Evolutionary conservation across 176 grass and related monocot genomes (phyloP), one percentile per base, ranked within the genome.

Genomic region (Ensete ventricosum): DNA sequence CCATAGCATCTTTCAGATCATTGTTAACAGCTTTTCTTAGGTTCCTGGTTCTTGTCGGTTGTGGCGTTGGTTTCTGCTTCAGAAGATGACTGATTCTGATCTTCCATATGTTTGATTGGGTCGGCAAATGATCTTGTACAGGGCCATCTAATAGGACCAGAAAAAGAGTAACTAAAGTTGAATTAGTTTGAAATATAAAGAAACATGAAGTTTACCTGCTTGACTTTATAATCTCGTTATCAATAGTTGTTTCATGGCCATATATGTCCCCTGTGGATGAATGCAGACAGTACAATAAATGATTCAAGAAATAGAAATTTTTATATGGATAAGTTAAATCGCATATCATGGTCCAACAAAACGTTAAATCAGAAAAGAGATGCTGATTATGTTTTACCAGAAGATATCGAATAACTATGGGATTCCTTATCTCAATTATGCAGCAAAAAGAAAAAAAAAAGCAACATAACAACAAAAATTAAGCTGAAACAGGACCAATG

Each of bases 201-300:
- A 14, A 69, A 16, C 12, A 55, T 73, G 12, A 54, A 22, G 14
- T 26, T 55, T 29, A 73, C 71, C 71, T 73, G 71, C 71, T 55
- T 73, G 71, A 55, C 71, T 73, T 73, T 55, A 73, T 73, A 16
- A 54, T 49, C 71, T 73, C 71, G 27, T 73, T 73, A 13, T 54
- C 52, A 14, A 73, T 54, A 16, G 20, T 54, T 54, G 53, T 54
- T 26, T 73, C 71, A 5, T 55, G 12, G 12, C 55, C 71, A 55
- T 25, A 73, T 12, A 73, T 24, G 71, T 73, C 52, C 11, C 21
- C 52, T 73, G 71, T 0, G 22, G 23, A 55, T 2, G 13, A 55
- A 73, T 54, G 1, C 21, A 55, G 69, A 52, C 17, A 72, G 34
- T 43, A 0, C 34, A 43, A 43, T 43, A 43, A 43, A 4, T 43